Evolutionary conservation across 805 yeast genomes (phyloP), one percentile per base, ranked within the genome.

Genomic region (Starmerella tilneyi): DNA sequence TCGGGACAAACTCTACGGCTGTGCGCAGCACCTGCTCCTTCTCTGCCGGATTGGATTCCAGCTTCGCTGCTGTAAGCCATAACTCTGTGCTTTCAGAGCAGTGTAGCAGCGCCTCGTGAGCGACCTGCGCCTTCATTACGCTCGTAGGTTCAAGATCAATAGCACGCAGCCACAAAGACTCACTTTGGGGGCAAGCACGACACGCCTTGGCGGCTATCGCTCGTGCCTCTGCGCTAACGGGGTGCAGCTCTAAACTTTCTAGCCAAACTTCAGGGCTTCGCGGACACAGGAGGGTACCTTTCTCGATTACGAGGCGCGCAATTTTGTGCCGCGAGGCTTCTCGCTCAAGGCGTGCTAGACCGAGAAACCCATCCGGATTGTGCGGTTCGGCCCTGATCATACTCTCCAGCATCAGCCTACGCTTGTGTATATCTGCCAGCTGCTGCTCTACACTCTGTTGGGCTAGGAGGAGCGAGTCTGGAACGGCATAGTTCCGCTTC

Each of bases 291-390:
- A 65, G 67, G 56, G 95, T 82, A 2, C 94, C 98, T 57, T 83
- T 76, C n/a, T 68, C 68, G 6, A 86, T 79, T 13, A 82, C 49
- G 19, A 63, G 63, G 43, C 73, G 72, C 0, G 97, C 96, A 12
- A 62, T 62, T 5, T 63, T 63, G 44, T 68, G 66, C 42, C 76
- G 77, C 35, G 70, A 70, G 1, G 79, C 80, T 36, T 71, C 72
- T 52, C 75, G 81, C 57, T 89, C 97, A 9, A 85, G 59, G 38
- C 84, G 64, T 0, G 95, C 94, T 39, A 85, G 75, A 0, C 94
- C 84, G 19, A 89, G 81, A 94, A 95, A 89, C 4, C 81, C 83
- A 39, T 74, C 74, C 0, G 94, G 74, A 47, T 78, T 79, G 33
- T 65, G 62, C 0, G 96, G 95, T 54, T 84, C 81, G 0, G 84